Evolutionary conservation across 441 rosid species (phyloP).

Genomic region (Eruca vesicaria): DNA sequence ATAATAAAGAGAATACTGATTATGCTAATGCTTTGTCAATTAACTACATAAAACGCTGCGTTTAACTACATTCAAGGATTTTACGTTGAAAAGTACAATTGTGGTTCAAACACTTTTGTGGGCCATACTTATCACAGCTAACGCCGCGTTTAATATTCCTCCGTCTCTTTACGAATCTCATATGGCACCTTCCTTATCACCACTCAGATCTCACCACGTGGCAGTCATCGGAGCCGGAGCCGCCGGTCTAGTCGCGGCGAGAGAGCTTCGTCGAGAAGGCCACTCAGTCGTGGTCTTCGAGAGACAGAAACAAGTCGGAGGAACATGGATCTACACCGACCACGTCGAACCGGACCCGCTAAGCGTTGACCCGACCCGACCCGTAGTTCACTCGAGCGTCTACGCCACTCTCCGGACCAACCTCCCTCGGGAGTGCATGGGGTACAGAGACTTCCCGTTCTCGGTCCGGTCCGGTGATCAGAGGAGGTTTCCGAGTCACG

Average conservation of each 20-base stretch:
- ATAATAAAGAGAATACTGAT: too few species aligned
- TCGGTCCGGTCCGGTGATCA: conserved; percentile 33
- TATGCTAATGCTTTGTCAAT: too few species aligned
- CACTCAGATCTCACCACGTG: conserved; percentile 23
- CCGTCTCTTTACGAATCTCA: not conserved
- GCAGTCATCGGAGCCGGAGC: conserved; percentile 79
- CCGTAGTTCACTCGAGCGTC: conserved; percentile 53
- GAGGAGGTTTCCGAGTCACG: conserved; percentile 73
- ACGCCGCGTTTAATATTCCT: conserved; percentile 1
- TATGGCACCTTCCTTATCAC: conserved; percentile 24
- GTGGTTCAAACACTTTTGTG: conserved; percentile 3
- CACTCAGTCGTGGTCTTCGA: conserved; percentile 63
- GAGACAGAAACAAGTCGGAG: conserved; percentile 41
- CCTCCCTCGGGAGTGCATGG: conserved; percentile 73
- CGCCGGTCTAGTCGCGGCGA: conserved; percentile 65
- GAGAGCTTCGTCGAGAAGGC: conserved; percentile 56
- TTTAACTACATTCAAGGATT: not conserved
- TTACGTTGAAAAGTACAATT: not conserved
- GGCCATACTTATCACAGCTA: not conserved
- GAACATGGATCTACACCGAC: conserved; percentile 33
- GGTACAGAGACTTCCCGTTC: conserved; percentile 76
- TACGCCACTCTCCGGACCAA: conserved; percentile 77
- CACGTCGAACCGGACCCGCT: conserved; percentile 22
- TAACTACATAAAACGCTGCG: too few species aligned
- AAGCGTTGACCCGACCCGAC: conserved; percentile 32